These are phyloP conservation scores for Myxozyma udenii DNA, from an alignment of 805 yeast species.

Conservation along the genomic window DNA sequence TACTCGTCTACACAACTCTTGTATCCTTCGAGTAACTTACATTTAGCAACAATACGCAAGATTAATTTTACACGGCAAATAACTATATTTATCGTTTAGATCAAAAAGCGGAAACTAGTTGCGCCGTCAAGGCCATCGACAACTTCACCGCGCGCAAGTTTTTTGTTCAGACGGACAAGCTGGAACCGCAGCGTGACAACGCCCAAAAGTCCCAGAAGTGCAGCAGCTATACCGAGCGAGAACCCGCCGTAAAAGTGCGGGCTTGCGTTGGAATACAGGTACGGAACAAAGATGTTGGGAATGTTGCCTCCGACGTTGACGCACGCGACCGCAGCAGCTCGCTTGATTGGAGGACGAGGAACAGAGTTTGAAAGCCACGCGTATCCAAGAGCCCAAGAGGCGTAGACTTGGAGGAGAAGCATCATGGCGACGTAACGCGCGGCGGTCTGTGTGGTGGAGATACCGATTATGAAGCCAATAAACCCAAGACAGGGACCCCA, in stretches of 20 bases:
- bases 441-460: constrained; percentile 51
- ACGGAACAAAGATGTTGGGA: constrained; percentile 34
- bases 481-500: constrained; percentile 47
- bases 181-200: not conserved
- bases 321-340: constrained; percentile 46
- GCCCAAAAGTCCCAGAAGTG: constrained; percentile 12
- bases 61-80: too few species aligned
- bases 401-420: constrained; percentile 55
- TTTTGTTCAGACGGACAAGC: constrained; percentile 5
- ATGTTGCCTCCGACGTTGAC: constrained; percentile 44
- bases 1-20: too few species aligned
- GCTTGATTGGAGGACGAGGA: constrained; percentile 53
- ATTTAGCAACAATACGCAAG: not conserved
- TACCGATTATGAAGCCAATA: constrained; percentile 50
- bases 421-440: constrained; percentile 57
- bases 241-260: constrained; percentile 36
- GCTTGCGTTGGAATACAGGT: constrained; percentile 29
- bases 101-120: constrained; percentile 18
- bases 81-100: too few species aligned
- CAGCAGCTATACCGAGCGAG: constrained; percentile 30
- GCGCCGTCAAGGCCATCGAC: constrained; percentile 18
- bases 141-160: constrained; percentile 8
- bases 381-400: constrained; percentile 51
- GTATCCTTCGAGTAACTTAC: not conserved
- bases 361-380: constrained; percentile 56